Percentiles rank a stretch among this genome's conserved stretches.
These are phyloP conservation scores for Cucurbita moschata DNA, from an alignment of 306 rosid species.

Conservation along the genomic window DNA sequence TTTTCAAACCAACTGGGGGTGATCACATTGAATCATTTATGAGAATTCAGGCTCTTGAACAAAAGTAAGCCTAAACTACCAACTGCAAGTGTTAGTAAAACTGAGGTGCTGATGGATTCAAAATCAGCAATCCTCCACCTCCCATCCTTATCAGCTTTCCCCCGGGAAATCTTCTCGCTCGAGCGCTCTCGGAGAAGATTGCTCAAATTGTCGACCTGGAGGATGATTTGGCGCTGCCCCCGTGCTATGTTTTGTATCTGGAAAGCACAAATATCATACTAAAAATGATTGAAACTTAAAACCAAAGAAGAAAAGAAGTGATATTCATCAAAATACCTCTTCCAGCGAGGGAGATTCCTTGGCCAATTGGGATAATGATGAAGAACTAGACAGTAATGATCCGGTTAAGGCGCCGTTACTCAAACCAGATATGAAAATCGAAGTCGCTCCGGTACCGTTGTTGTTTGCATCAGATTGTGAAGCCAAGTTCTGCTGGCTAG, in stretches of 20 bases:
- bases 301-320: neutral
- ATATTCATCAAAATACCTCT: slow-evolving; percentile 41
- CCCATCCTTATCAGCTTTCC: slow-evolving; percentile 22
- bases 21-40: slow-evolving; percentile 20
- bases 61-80: slow-evolving; percentile 53
- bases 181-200: slow-evolving; percentile 54
- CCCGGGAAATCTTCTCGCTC: slow-evolving; percentile 43
- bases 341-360: slow-evolving; percentile 72
- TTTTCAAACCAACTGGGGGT: neutral
- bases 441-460: slow-evolving; percentile 71
- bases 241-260: slow-evolving; percentile 55
- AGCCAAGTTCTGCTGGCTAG: slow-evolving; percentile 85
- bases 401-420: slow-evolving; percentile 73
- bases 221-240: slow-evolving; percentile 75
- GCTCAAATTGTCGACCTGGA: slow-evolving; percentile 65
- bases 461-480: slow-evolving; percentile 61
- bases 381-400: slow-evolving; percentile 56
- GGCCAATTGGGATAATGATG: slow-evolving; percentile 65
- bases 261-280: neutral
- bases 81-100: slow-evolving; percentile 50
- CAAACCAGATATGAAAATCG: slow-evolving; percentile 53
- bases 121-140: slow-evolving; percentile 25
- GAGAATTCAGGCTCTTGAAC: slow-evolving; percentile 41
- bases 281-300: neutral
- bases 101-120: slow-evolving; percentile 31